Base-by-base conservation (phyloP, 2,329 filamentous ascomycete genomes). In the Gnomoniopsis smithogilvyi region DNA sequence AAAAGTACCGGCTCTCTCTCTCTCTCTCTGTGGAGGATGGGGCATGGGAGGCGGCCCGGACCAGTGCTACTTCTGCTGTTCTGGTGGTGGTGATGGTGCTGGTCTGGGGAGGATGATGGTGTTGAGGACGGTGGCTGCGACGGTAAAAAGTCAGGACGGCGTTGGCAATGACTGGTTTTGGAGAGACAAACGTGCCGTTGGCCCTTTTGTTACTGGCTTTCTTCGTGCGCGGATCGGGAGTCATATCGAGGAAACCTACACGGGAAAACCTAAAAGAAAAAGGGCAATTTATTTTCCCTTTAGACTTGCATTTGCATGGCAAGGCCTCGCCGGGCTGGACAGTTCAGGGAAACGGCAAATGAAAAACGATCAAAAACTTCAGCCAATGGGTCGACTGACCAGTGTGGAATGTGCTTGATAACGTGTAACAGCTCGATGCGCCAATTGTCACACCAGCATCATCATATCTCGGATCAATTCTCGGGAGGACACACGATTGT, bases 301-400 rank as follows among this genome's bases (percentile, higher is more conserved):
- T 67, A 68, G 69, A 72, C 62, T 64, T 67, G 76, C 77, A 79
- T 78, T 77, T 79, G 74, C 78, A 79, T 78, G 78, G 76, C 73
- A 75, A 76, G 52, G 66, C 66, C 66, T 64, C 65, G 65, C 68
- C 76, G 75, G 77, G 76, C 67, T 70, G 69, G 70, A 73, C 74
- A 79, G 74, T 77, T 76, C 77, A 75, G 74, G 73, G 75, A 76
- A 74, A 77, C 76, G 74, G 78, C 78, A 76, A 80, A 80, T 78
- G 76, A 80, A 79, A n/a, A 77, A 73, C 60, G 55, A 60, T 57
- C 54, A 62, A 70, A 73, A 73, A 73, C 72, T 73, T 74, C 65
- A 74, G 56, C 60, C 52, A 51, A 48, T 52, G 53, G 53, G 30
- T 50, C 21, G 3, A 41, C 38, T 41, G 38, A 41, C 3, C 12